These are phyloP conservation scores for Dalbergia cultrata DNA, from an alignment of 306 rosid species.

Conservation along the genomic window DNA sequence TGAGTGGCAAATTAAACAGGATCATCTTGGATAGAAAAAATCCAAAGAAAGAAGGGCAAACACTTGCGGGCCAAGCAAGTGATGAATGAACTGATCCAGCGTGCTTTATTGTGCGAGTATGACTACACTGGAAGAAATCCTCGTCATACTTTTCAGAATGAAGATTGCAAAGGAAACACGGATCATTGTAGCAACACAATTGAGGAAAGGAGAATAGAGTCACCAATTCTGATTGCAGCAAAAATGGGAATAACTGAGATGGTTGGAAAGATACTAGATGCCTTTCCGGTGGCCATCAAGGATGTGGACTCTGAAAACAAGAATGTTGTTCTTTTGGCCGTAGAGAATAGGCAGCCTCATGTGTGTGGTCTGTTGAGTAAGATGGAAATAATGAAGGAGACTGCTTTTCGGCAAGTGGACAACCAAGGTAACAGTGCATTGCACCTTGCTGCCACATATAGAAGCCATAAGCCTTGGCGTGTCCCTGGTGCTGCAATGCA, in stretches of 20 bases:
- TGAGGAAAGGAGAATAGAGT: neutral
- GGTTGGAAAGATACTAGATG: conserved; percentile 52
- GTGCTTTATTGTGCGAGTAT: conserved; percentile 33
- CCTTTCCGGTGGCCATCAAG: conserved; percentile 51
- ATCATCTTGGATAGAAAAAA: conserved; percentile 50
- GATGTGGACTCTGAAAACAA: conserved; percentile 54
- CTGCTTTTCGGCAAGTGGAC: conserved; percentile 52
- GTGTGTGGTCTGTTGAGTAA: conserved; percentile 42
- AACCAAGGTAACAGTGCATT: conserved; percentile 55
- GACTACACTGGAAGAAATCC: conserved; percentile 18
- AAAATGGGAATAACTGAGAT: conserved; percentile 56
- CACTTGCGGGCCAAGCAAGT: conserved; percentile 52
- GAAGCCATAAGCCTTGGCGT: conserved; percentile 49
- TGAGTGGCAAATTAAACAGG: conserved; percentile 29
- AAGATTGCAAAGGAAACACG: neutral
- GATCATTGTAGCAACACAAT: neutral
- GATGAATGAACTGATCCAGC: conserved; percentile 47
- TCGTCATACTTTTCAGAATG: neutral
- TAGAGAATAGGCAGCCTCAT: conserved; percentile 61
- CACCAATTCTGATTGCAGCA: conserved; percentile 54
- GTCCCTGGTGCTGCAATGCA: conserved; percentile 66
- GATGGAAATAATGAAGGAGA: conserved; percentile 38
- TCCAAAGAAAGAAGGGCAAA: conserved; percentile 55
- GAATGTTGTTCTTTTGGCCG: conserved; percentile 56
- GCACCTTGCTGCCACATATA: conserved; percentile 55